A percentile compares a stretch with the other conserved stretches of the same genome.
phyloP scores from a whole-genome alignment of 768 basidiomycete species.

The Thelephora ganbajun region DNA sequence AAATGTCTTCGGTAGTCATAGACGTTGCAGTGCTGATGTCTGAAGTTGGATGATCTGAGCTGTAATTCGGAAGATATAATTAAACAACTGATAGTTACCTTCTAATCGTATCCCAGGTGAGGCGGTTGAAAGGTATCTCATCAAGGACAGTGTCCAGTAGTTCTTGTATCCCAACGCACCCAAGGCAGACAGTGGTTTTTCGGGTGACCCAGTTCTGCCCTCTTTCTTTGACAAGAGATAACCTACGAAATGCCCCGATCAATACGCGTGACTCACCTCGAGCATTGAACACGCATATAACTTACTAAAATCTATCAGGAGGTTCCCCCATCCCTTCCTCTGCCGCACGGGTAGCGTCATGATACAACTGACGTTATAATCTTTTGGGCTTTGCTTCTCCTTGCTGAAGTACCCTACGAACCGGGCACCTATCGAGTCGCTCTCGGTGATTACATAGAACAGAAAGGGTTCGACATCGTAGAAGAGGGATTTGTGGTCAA shows the following conservation, averaged over 20 bases:
- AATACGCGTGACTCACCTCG: neutral
- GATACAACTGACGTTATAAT: constrained; percentile 97
- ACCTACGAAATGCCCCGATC: constrained; percentile 34
- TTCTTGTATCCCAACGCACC: constrained; percentile 90
- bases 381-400: constrained; percentile 92
- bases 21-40: constrained; percentile 79
- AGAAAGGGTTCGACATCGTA: constrained; percentile 99
- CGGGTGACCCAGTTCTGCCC: constrained; percentile 78
- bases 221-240: constrained; percentile 96
- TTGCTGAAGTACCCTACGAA: constrained; percentile 99
- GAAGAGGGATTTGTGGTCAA: constrained; percentile 96
- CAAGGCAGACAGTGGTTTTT: constrained; percentile 87
- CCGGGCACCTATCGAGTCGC: constrained; percentile 77
- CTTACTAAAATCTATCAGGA: constrained; percentile 97
- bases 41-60: constrained; percentile 13
- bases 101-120: constrained; percentile 54
- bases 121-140: constrained; percentile 57
- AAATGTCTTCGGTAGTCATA: constrained; percentile 86
- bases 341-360: constrained; percentile 97
- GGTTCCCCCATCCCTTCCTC: constrained; percentile 91
- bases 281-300: constrained; percentile 7
- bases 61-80: constrained; percentile 5
- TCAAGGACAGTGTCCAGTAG: constrained; percentile 86
- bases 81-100: constrained; percentile 33
- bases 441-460: constrained; percentile 95